phyloP scores from a whole-genome alignment of 768 basidiomycete genomes.

The Tylopilus intermedius region DNA sequence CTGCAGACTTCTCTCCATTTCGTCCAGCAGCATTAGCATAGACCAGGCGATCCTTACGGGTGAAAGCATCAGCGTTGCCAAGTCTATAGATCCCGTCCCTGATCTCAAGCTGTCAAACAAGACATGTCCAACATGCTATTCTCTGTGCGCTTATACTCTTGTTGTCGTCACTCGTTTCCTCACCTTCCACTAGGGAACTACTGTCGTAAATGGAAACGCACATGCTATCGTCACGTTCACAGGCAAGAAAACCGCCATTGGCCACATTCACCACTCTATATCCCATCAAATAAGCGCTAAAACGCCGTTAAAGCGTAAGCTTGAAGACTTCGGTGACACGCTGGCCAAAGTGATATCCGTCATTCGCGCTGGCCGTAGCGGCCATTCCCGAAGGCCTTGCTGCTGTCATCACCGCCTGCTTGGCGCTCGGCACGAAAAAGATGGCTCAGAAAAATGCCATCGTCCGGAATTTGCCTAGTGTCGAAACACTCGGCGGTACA shows the following conservation, averaged over 20 bases:
- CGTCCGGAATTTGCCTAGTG: slow-evolving; percentile 91
- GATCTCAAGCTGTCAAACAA: slow-evolving; percentile 89
- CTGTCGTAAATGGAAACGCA: slow-evolving; percentile 89
- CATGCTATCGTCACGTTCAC: slow-evolving; percentile 85
- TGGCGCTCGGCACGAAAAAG: slow-evolving; percentile 96
- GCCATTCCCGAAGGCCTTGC: slow-evolving; percentile 99
- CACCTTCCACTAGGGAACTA: slow-evolving; percentile 65
- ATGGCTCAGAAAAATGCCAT: slow-evolving; percentile 99
- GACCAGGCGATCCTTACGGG: slow-evolving; percentile 98
- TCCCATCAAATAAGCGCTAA: slow-evolving; percentile 90
- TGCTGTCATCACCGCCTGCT: slow-evolving; percentile 94
- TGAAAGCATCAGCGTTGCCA: slow-evolving; percentile 86
- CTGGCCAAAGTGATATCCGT: slow-evolving; percentile 96
- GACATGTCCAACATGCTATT: slow-evolving; percentile 98
- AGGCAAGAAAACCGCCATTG: slow-evolving; percentile 85
- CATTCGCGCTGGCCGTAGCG: slow-evolving; percentile 93
- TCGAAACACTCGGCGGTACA: slow-evolving; percentile 95
- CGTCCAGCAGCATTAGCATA: slow-evolving; percentile 88
- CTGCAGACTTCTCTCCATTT: slow-evolving; percentile 81
- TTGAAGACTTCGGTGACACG: slow-evolving; percentile 97
- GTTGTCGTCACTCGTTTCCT: background rate
- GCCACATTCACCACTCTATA: slow-evolving; percentile 96
- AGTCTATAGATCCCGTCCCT: slow-evolving; percentile 59
- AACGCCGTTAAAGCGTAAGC: slow-evolving; percentile 93
- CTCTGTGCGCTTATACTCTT: slow-evolving; percentile 47